These are phyloP conservation scores for Umbelopsis sp. DNA, from an alignment of 371 early-diverging fungal genomes.

Conservation along the genomic window DNA sequence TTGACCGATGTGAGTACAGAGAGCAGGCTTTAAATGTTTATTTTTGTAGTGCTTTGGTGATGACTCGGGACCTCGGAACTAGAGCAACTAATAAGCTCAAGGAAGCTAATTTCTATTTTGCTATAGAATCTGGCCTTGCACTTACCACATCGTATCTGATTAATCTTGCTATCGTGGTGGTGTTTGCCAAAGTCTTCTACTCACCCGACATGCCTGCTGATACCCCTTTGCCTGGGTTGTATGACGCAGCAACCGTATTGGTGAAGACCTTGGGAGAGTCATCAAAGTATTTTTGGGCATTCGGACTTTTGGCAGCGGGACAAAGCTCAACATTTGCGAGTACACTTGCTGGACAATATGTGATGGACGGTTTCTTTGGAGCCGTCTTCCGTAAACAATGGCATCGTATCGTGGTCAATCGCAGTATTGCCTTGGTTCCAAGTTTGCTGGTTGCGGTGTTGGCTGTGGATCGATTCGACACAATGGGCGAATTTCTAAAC, in stretches of 20 bases:
- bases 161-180: conserved; percentile 74
- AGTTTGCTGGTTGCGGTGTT: conserved; percentile 67
- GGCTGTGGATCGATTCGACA: conserved; percentile 64
- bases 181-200: conserved; percentile 67
- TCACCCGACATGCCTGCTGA: conserved; percentile 35
- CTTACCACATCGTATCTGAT: conserved; percentile 69
- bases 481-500: conserved; percentile 70
- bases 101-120: conserved; percentile 72
- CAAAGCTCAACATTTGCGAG: conserved; percentile 80
- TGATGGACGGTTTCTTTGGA: conserved; percentile 73
- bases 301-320: conserved; percentile 72
- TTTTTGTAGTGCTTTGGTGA: conserved; percentile 54
- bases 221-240: conserved; percentile 47
- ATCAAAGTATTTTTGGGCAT: conserved; percentile 67
- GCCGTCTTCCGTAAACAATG: conserved; percentile 65
- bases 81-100: conserved; percentile 53
- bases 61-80: conserved; percentile 59
- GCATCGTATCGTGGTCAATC: conserved; percentile 68
- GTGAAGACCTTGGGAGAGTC: conserved; percentile 57
- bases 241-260: conserved; percentile 64
- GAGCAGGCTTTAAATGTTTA: not conserved
- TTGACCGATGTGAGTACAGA: not conserved
- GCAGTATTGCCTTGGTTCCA: conserved; percentile 69
- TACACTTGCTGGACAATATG: conserved; percentile 77
- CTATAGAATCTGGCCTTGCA: conserved; percentile 66